phyloP scores from a whole-genome alignment of 345 rosid genomes.

The Populus simonii region DNA sequence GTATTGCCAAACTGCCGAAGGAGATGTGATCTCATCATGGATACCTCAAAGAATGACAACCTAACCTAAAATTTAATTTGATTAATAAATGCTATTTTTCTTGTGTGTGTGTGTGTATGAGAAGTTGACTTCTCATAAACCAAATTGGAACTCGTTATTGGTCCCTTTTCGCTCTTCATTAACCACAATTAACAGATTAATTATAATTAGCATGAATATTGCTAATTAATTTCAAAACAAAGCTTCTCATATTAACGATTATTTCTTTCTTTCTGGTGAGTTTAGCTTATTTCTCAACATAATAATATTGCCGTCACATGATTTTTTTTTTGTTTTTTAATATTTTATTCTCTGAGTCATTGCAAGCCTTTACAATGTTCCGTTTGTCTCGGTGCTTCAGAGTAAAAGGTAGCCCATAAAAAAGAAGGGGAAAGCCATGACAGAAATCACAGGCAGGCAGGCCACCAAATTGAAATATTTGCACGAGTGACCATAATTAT shows the following conservation, averaged over 20 bases:
- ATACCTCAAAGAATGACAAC: background rate
- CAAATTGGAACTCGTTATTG: background rate
- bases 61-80: background rate
- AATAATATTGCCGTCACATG: too few species aligned
- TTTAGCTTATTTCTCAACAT: background rate
- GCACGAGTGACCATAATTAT: conserved; percentile 2
- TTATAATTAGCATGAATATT: too few species aligned
- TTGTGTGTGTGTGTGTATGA: background rate
- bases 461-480: conserved; percentile 3
- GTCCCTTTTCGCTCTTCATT: background rate
- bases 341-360: too few species aligned
- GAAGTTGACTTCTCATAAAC: background rate
- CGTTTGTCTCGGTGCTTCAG: too few species aligned
- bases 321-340: too few species aligned
- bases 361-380: too few species aligned
- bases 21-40: background rate
- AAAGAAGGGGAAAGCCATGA: background rate
- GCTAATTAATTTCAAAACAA: background rate
- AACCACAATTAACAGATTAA: background rate
- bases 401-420: background rate
- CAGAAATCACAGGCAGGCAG: background rate
- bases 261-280: background rate
- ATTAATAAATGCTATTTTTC: too few species aligned
- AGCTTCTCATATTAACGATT: background rate
- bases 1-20: background rate